These are phyloP conservation scores for Diaporthe aspalathi DNA, from an alignment of 2,329 filamentous ascomycete genomes.

Conservation along the genomic window DNA sequence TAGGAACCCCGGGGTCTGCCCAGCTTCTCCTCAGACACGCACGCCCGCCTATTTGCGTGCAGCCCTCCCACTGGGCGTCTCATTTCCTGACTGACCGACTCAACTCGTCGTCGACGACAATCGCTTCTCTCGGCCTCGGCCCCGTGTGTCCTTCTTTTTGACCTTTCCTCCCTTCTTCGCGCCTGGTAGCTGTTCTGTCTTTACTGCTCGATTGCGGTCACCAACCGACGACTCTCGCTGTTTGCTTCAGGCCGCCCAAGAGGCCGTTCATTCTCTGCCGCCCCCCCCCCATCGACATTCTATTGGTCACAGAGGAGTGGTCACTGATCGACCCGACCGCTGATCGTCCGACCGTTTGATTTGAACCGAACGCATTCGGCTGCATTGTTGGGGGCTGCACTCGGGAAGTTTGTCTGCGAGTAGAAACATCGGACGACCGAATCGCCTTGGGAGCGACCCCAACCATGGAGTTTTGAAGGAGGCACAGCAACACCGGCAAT, in stretches of 20 bases:
- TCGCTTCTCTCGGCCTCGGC: neutral
- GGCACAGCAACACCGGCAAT: slow-evolving; percentile 6
- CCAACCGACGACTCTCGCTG: slow-evolving; percentile 7
- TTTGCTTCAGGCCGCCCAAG: slow-evolving; percentile 10
- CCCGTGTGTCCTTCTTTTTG: neutral
- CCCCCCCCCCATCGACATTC: neutral
- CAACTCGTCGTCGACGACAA: slow-evolving; percentile 19
- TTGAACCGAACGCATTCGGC: slow-evolving; percentile 24
- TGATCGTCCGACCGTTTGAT: slow-evolving; percentile 26
- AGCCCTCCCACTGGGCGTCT: slow-evolving; percentile 14
- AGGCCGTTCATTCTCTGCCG: slow-evolving; percentile 5
- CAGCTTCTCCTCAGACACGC: slow-evolving; percentile 21
- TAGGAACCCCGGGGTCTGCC: slow-evolving; percentile 15
- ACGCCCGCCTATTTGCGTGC: slow-evolving; percentile 25
- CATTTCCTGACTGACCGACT: slow-evolving; percentile 19
- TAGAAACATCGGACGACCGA: slow-evolving; percentile 27
- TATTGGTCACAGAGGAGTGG: slow-evolving; percentile 20
- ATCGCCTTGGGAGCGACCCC: slow-evolving; percentile 20
- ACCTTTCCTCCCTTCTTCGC: neutral
- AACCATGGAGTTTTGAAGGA: slow-evolving; percentile 22
- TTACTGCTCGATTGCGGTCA: slow-evolving; percentile 27
- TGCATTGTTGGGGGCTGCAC: slow-evolving; percentile 4
- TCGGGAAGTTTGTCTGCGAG: slow-evolving; percentile 19
- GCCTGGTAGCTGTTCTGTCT: slow-evolving; percentile 13
- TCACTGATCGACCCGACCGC: slow-evolving; percentile 19